These are phyloP conservation scores for Russula vinacea DNA, from an alignment of 768 basidiomycete species.

Conservation along the genomic window DNA sequence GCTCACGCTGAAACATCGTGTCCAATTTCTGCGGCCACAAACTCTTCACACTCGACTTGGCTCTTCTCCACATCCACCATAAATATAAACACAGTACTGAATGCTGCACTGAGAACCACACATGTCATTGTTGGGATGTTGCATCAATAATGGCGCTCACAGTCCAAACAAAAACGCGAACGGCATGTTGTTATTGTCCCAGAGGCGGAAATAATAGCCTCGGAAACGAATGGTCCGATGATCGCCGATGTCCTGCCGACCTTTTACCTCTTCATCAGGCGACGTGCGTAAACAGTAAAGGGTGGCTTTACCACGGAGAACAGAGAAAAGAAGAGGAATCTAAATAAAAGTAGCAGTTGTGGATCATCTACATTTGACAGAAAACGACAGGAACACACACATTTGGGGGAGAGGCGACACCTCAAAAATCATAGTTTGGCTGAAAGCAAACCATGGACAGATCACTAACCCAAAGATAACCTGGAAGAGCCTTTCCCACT, in stretches of 20 bases:
- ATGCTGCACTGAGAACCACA: constrained; percentile 41
- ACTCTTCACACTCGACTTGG: constrained; percentile 57
- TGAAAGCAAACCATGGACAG: constrained; percentile 79
- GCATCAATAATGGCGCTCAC: constrained; percentile 34
- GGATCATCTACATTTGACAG: not conserved
- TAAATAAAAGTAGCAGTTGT: constrained; percentile 21
- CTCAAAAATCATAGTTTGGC: constrained; percentile 80
- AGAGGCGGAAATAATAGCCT: constrained; percentile 67
- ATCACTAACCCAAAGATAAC: constrained; percentile 69
- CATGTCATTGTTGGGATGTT: not conserved
- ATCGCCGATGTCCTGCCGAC: constrained; percentile 77
- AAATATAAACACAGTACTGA: constrained; percentile 58
- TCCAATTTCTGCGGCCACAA: constrained; percentile 52
- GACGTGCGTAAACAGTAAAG: not conserved
- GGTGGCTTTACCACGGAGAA: constrained; percentile 55
- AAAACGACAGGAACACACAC: constrained; percentile 37
- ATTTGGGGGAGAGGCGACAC: constrained; percentile 71
- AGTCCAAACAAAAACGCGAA: constrained; percentile 65
- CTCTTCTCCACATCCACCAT: constrained; percentile 68
- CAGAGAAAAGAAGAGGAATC: constrained; percentile 72
- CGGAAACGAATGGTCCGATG: constrained; percentile 71
- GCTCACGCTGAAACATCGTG: constrained; percentile 39
- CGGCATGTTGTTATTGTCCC: constrained; percentile 72
- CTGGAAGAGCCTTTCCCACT: constrained; percentile 54
- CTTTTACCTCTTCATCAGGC: constrained; percentile 35